phyloP scores from a whole-genome alignment of 2,329 filamentous ascomycete species.

The Setomelanomma holmii region DNA sequence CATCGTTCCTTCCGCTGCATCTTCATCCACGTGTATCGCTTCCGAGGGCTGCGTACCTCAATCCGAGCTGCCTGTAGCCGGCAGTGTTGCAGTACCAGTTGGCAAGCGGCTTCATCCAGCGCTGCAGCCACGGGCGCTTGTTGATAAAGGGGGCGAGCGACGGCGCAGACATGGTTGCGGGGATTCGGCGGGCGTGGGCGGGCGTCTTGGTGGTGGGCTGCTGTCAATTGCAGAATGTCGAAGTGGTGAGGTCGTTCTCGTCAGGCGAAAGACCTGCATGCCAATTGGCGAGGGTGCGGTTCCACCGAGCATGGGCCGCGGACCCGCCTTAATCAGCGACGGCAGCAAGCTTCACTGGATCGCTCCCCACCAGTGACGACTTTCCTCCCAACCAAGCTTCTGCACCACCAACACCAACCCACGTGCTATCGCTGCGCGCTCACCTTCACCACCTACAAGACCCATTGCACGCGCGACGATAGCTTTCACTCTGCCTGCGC shows the following conservation, averaged over 20 bases:
- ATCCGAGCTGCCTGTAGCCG: slow-evolving; percentile 90
- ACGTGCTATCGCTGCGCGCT: slow-evolving; percentile 4
- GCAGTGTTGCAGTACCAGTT: slow-evolving; percentile 88
- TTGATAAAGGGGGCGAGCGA: slow-evolving; percentile 77
- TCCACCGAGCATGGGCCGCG: slow-evolving; percentile 12
- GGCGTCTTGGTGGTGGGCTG: slow-evolving; percentile 31
- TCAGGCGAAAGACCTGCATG: slow-evolving; percentile 26
- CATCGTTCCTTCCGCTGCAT: background rate
- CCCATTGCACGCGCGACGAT: slow-evolving; percentile 2
- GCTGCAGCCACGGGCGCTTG: slow-evolving; percentile 85
- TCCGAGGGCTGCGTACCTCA: slow-evolving; percentile 68
- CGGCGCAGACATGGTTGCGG: slow-evolving; percentile 69
- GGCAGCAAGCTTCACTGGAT: background rate
- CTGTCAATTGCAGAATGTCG: slow-evolving; percentile 34
- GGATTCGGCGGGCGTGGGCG: slow-evolving; percentile 21
- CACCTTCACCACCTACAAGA: background rate
- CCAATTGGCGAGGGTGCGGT: slow-evolving; percentile 18
- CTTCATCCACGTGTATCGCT: background rate
- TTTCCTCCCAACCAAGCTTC: slow-evolving; percentile 8
- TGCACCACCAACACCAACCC: slow-evolving; percentile 1
- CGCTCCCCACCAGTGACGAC: background rate
- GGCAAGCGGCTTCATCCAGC: slow-evolving; percentile 79
- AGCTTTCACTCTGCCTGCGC: slow-evolving; percentile 15
- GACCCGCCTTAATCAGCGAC: background rate
- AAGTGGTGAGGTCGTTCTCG: slow-evolving; percentile 18